Percentiles rank a stretch among this genome's conserved stretches.
These are phyloP conservation scores for Hippophae gyantsensis DNA, from an alignment of 306 rosid genomes.

Conservation along the genomic window DNA sequence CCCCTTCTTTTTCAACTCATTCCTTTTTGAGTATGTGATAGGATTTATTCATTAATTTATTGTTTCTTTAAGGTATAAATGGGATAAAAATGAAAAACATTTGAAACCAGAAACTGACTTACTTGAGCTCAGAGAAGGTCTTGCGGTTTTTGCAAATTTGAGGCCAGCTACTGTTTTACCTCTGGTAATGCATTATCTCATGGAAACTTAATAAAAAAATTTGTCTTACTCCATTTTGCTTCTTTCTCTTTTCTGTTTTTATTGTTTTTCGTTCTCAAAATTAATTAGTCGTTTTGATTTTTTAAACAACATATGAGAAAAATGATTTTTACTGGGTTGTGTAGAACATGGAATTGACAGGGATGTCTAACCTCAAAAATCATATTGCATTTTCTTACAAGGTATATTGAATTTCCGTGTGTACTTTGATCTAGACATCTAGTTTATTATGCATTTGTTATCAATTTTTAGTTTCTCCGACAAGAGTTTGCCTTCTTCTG, in stretches of 20 bases:
- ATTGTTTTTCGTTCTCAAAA: too few species aligned
- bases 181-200: conserved; percentile 33
- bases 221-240: not conserved
- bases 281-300: too few species aligned
- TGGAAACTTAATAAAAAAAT: not conserved
- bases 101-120: conserved; percentile 91
- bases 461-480: not conserved
- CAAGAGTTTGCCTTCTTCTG: not conserved
- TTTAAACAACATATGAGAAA: too few species aligned
- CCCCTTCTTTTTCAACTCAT: not conserved
- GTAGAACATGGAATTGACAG: too few species aligned
- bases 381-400: too few species aligned
- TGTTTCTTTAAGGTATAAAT: conserved; percentile 45
- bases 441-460: not conserved
- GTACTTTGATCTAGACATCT: not conserved
- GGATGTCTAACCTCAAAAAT: too few species aligned
- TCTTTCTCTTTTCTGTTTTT: not conserved
- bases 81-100: conserved; percentile 68
- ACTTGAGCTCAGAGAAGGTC: conserved; percentile 60
- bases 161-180: conserved; percentile 74
- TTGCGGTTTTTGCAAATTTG: conserved; percentile 71
- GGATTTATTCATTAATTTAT: not conserved
- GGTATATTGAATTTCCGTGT: not conserved
- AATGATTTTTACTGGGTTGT: too few species aligned
- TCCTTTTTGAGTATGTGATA: not conserved